Percentiles rank a stretch among this genome's conserved stretches.
Conservation (phyloP, 768 basidiomycete genomes). For the Tulasnella sp. region DNA sequence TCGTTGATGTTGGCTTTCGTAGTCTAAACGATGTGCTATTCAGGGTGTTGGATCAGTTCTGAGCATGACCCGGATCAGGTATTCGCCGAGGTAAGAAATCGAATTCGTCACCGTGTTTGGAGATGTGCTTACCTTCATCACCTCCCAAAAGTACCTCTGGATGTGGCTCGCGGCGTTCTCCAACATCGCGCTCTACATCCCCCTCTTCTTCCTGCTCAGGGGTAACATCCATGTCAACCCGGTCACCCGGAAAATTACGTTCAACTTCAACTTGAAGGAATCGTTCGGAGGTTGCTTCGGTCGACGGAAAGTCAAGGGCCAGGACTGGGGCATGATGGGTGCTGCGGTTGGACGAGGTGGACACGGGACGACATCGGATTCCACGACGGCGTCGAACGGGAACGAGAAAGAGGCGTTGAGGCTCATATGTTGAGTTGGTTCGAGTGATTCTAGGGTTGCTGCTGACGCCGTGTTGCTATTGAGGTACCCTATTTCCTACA, state of each 20-base stretch:
- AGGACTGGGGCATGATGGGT: neutral
- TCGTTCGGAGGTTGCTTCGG: neutral
- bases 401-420: slow-evolving; percentile 4
- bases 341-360: neutral
- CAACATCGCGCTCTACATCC: slow-evolving; percentile 11
- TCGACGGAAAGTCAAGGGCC: neutral
- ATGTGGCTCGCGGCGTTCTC: slow-evolving; percentile 1
- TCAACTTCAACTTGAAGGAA: neutral
- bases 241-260: neutral
- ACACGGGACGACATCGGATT: neutral
- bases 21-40: neutral
- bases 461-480: neutral
- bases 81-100: slow-evolving; percentile 1
- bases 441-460: neutral
- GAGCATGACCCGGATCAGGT: neutral
- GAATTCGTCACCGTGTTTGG: neutral
- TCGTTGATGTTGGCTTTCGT: neutral
- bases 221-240: slow-evolving; percentile 14
- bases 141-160: slow-evolving; percentile 7
- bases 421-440: neutral
- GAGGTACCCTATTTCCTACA: slow-evolving; percentile 10
- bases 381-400: neutral
- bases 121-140: neutral
- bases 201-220: slow-evolving; percentile 7
- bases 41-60: slow-evolving; percentile 15